Evolutionary conservation across 805 yeast species (phyloP), one percentile per base, ranked within the genome.

Genomic region (Ogataea degrootiae): DNA sequence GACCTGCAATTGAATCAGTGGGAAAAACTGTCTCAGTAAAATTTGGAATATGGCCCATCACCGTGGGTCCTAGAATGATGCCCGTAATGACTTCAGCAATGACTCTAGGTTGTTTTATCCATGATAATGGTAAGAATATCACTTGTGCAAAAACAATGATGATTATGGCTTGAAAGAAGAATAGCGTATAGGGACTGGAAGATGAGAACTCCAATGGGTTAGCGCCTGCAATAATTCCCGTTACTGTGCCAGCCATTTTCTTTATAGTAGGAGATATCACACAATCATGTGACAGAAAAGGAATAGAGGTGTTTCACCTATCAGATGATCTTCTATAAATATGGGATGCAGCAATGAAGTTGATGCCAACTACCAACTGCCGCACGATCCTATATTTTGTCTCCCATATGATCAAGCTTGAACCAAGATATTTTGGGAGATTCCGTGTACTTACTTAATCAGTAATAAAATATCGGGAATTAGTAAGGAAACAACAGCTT

Each of bases 21-120:
- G 94, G 88, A 65, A 87, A 87, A 34, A 87, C 80, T 4, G 74
- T 79, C 0, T 59, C 59, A 4, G 89, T 80, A 66, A 84, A 87
- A 47, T 77, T 70, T 0, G 90, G 89, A 34, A 85, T 77, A 39
- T 73, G 79, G 5, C 94, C 94, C 67, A 87, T 63, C 1, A 78
- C 94, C 0, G 89, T 72, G 1, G 92, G 92, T 0, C 94, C 92
- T 43, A 87, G 65, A 1, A 87, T 58, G 42, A 87, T 82, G 29
- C 95, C 96, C 0, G 89, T 73, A 9, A 87, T 71, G 42, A 87
- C 94, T 58, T 87, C 96, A 6, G 91, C 87, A 49, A 87, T 86
- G 39, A 87, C 96, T 49, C 82, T 72, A 0, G 96, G 96, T 61
- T 87, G 94, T 54, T 79, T 80, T 39, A 87, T 61, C 51, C 65